These are phyloP conservation scores for Apophysomyces trapeziformis DNA, from an alignment of 371 early-diverging fungal genomes.

Conservation along the genomic window DNA sequence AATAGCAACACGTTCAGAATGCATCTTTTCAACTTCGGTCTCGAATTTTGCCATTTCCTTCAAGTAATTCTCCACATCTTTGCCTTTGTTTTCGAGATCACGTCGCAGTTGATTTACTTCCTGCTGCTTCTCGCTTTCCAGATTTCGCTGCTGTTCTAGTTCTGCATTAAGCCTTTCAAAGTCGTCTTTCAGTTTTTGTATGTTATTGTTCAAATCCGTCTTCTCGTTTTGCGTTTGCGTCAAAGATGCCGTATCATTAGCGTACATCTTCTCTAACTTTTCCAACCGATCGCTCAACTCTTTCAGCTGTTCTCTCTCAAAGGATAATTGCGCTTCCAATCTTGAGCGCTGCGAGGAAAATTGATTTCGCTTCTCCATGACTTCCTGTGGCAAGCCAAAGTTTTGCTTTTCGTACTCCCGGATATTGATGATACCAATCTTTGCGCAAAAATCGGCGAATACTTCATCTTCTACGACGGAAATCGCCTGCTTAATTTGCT, in stretches of 20 bases:
- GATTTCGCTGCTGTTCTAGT: conserved; percentile 42
- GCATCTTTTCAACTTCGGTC: conserved; percentile 73
- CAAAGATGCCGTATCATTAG: conserved; percentile 35
- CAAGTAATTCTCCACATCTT: conserved; percentile 67
- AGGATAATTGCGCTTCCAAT: conserved; percentile 73
- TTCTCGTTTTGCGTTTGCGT: conserved; percentile 40
- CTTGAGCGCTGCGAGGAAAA: conserved; percentile 79
- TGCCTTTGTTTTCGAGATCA: conserved; percentile 60
- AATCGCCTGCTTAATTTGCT: conserved; percentile 54
- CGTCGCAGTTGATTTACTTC: conserved; percentile 64
- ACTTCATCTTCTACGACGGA: conserved; percentile 70
- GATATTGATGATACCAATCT: conserved; percentile 72
- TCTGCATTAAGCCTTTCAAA: conserved; percentile 34
- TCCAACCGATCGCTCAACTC: conserved; percentile 65
- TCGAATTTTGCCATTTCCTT: conserved; percentile 72
- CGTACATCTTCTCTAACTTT: conserved; percentile 48
- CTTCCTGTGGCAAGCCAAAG: conserved; percentile 70
- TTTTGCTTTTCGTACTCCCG: conserved; percentile 84
- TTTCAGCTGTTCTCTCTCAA: conserved; percentile 78
- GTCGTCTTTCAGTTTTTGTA: conserved; percentile 38
- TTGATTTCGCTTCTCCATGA: conserved; percentile 71
- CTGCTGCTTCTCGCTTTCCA: conserved; percentile 57
- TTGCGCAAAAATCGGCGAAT: conserved; percentile 80
- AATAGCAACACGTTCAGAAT: conserved; percentile 77
- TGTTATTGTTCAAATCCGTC: conserved; percentile 43